Evolutionary conservation across 2,329 filamentous ascomycete genomes (phyloP), one percentile per base, ranked within the genome.

Genomic region (Dryadomyces sulphureus): DNA sequence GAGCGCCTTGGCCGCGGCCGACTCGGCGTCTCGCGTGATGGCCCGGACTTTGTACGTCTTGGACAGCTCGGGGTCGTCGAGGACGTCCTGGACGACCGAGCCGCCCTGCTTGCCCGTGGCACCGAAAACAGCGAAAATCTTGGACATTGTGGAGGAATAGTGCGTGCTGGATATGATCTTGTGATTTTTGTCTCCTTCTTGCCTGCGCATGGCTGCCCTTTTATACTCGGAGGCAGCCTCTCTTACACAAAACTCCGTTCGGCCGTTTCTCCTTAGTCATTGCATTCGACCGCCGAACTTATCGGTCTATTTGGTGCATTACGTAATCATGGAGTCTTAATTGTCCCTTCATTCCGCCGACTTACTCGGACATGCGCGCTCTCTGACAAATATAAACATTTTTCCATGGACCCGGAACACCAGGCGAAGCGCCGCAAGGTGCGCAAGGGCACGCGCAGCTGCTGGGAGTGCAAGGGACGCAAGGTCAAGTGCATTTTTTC

Each of bases 11-110:
- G 25, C 25, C 25, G 7, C 12, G 25, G 12, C 25, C 25, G 25
- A 30, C 7, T 30, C 25, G 1, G 58, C 47, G 48, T 71, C 57
- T 43, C 73, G 67, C 1, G 72, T 73, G 19, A 78, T 59, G 43
- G 63, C 73, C 22, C 73, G 68, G 35, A 58, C 38, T 4, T 42
- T 39, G 46, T 48, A 57, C 9, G 43, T 36, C 2, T 45, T 21
- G 11, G 50, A 47, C 20, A 55, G 48, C 34, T 46, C 39, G 3
- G 53, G 51, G 47, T 57, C 48, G 19, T 38, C 41, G 19, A 57
- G 50, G 19, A 57, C 49, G 20, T 43, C 43, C 30, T 46, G 9
- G 47, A 52, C 48, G 40, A 57, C 34, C 11, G 53, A 54, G 19
- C 54, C 49, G 43, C 54, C 55, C 42, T 56, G 55, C 12, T 49